A percentile compares a stretch with the other conserved stretches of the same genome.
phyloP scores from a whole-genome alignment of 495 filamentous ascomycete species.

The Pyrenula massariospora region DNA sequence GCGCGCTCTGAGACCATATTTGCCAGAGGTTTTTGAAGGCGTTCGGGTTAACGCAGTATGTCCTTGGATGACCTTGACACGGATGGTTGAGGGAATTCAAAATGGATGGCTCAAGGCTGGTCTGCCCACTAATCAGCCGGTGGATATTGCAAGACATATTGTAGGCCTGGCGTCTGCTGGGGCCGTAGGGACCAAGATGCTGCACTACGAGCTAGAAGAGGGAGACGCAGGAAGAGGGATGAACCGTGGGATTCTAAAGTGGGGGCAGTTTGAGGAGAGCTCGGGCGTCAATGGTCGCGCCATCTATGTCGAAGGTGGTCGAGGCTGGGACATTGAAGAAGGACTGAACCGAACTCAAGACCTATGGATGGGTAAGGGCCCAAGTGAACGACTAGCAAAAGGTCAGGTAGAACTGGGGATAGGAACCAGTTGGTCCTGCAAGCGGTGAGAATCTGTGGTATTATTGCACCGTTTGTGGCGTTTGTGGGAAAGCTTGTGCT shows the following conservation, averaged over 20 bases:
- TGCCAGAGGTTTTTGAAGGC: conserved; percentile 23
- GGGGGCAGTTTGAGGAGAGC: not conserved
- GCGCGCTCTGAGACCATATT: conserved; percentile 29
- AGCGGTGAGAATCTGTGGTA: no score
- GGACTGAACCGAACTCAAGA: conserved; percentile 28
- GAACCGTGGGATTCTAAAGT: not conserved
- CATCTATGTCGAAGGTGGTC: conserved; percentile 34
- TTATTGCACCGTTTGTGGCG: no score
- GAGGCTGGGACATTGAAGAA: conserved; percentile 36
- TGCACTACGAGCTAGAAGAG: not conserved
- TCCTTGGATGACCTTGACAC: conserved; percentile 40
- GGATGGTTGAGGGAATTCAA: conserved; percentile 27
- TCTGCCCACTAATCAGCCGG: conserved; percentile 31
- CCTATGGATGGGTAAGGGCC: conserved; percentile 32
- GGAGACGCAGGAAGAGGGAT: not conserved
- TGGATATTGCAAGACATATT: conserved; percentile 31
- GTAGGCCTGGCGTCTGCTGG: conserved; percentile 23
- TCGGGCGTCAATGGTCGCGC: conserved; percentile 22
- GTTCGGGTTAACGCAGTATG: conserved; percentile 41
- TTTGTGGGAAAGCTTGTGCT: no score
- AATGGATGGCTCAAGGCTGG: conserved; percentile 29
- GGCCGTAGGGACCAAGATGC: conserved; percentile 6
- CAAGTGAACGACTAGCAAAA: conserved; percentile 19
- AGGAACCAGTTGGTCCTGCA: conserved; percentile 8
- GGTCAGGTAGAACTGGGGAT: conserved; percentile 28